Base-by-base conservation (phyloP, 2,329 filamentous ascomycete species). In the Colletotrichum brevisporum region DNA sequence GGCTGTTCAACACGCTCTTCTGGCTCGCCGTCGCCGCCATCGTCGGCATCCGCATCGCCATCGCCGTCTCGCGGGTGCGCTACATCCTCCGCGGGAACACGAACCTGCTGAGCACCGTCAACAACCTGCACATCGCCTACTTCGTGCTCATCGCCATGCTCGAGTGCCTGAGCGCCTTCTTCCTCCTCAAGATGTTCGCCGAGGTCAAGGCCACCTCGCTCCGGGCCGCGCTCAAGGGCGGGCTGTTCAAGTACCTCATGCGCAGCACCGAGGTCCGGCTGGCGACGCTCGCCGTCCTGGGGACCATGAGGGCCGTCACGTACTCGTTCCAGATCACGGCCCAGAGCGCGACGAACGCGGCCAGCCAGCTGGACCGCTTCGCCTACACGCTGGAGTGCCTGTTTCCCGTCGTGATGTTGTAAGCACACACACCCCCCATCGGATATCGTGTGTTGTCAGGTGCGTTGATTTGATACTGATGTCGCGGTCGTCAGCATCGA, bases 21-120 rank as follows among this genome's bases (percentile, higher is more conserved):
- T 90, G 88, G 71, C 84, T 83, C 4, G 87, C 91, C 70, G 78
- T 91, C 43, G 78, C 84, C 1, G 78, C 88, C 10, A 86, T 89
- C 45, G 75, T 78, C 2, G 77, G 83, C 0, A 83, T 90, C 47
- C 84, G 88, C 53, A 73, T 84, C 10, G 71, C 74, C 15, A 83
- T 84, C 48, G 74, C 79, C 13, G 72, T 75, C 4, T 72, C 75
- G 1, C 74, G 82, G 27, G 73, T 77, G 3, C 72, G 71, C 6
- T 75, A 75, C 45, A 77, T 83, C 9, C 16, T 80, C 2, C 68
- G 72, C 6, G 73, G 67, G 1, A 69, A 72, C 9, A 58, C 71
- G 2, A 66, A 61, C 2, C 69, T 76, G 1, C 81, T 81, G 31
- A 60, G 18, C 12, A 71, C 76, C 4, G 78, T 83, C 66, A 80